Percentiles rank a stretch among this genome's conserved stretches.
Conservation (phyloP, 495 filamentous ascomycete species). For the Penicillium steckii region DNA sequence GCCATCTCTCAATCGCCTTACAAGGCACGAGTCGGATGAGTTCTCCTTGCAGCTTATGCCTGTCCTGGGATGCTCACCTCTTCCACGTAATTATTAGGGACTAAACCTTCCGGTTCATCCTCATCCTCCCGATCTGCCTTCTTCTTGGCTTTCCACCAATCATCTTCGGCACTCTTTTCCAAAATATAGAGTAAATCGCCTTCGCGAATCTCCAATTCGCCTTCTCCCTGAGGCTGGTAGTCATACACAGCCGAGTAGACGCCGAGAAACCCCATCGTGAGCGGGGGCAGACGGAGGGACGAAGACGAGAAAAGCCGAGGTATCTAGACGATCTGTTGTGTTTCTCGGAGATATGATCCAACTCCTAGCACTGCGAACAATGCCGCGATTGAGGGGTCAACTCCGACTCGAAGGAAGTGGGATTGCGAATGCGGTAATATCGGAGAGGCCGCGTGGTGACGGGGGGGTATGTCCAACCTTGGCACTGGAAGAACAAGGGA, state of each 20-base stretch:
- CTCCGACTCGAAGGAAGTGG: constrained; percentile 4
- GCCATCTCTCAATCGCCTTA: background rate
- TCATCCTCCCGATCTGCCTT: constrained; percentile 88
- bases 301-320: background rate
- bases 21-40: background rate
- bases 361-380: constrained; percentile 3
- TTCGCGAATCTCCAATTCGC: constrained; percentile 83
- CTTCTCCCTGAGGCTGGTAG: constrained; percentile 84
- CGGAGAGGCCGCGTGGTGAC: constrained; percentile 12
- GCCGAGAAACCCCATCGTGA: constrained; percentile 75
- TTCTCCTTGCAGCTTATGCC: background rate
- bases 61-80: constrained; percentile 63
- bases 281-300: too few species aligned
- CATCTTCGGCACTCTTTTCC: constrained; percentile 86
- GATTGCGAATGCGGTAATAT: constrained; percentile 10
- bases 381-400: constrained; percentile 18
- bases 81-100: constrained; percentile 94
- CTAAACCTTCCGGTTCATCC: constrained; percentile 89
- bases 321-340: background rate
- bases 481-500: constrained; percentile 18
- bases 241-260: constrained; percentile 92
- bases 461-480: constrained; percentile 20
- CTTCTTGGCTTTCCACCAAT: constrained; percentile 99
- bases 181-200: constrained; percentile 91
- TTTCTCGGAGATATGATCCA: constrained; percentile 1